Conservation (phyloP, 1,284 basidiomycete species). For the Puccinia coronata region DNA sequence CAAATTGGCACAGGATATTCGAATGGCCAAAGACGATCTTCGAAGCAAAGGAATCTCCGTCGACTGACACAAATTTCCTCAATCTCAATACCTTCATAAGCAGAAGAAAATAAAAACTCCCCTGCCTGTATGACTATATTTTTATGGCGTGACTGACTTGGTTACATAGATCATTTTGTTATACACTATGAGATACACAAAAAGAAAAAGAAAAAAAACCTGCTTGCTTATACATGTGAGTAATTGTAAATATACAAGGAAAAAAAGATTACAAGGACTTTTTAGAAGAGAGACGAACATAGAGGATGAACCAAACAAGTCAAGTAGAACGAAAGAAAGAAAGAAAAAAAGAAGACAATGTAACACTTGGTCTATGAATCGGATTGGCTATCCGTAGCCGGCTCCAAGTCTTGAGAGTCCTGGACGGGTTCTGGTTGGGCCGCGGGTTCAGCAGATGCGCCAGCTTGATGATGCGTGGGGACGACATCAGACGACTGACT, state of each 20-base stretch:
- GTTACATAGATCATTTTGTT: too few species aligned
- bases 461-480: background rate
- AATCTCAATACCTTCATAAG: background rate
- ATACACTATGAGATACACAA: too few species aligned
- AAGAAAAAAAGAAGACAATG: too few species aligned
- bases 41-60: constrained; percentile 4
- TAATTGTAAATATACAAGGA: too few species aligned
- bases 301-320: background rate
- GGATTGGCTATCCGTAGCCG: background rate
- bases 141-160: too few species aligned
- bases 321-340: background rate
- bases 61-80: background rate
- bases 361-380: background rate
- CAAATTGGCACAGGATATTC: constrained; percentile 2
- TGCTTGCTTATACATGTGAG: too few species aligned
- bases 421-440: background rate
- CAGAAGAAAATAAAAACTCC: too few species aligned
- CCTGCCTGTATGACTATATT: too few species aligned
- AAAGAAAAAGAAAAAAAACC: too few species aligned
- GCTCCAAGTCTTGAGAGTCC: background rate
- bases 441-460: background rate
- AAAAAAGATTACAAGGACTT: too few species aligned
- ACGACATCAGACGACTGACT: background rate
- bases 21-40: background rate
- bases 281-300: background rate